These are phyloP conservation scores for Eutrema heterophyllum DNA, from an alignment of 345 rosid species.

Conservation along the genomic window DNA sequence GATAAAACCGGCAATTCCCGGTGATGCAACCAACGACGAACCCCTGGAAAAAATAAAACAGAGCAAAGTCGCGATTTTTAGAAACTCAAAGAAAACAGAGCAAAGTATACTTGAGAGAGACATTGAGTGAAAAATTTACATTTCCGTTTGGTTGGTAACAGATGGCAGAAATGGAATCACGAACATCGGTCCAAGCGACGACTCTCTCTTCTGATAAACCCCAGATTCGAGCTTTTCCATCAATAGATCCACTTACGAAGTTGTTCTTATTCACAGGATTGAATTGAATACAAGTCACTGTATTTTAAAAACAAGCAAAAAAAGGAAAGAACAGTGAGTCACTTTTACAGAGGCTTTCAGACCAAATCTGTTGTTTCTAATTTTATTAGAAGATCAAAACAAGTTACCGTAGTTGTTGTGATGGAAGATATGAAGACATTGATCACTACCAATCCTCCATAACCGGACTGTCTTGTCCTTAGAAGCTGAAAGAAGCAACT, in stretches of 20 bases:
- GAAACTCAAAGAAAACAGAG: not conserved
- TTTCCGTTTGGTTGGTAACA: conserved; percentile 71
- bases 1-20: conserved; percentile 71
- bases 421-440: conserved; percentile 50
- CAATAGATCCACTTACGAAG: conserved; percentile 86
- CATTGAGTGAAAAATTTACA: conserved; percentile 27
- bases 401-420: conserved; percentile 66
- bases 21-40: conserved; percentile 61
- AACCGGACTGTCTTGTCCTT: conserved; percentile 71
- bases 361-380: not conserved
- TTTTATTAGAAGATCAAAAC: not conserved
- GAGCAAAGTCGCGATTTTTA: not conserved
- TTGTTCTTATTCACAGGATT: conserved; percentile 60
- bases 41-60: conserved; percentile 44
- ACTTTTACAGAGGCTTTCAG: not conserved
- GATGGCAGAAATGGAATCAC: conserved; percentile 67
- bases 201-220: conserved; percentile 62
- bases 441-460: conserved; percentile 58
- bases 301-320: not conserved
- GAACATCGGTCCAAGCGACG: conserved; percentile 70
- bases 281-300: conserved; percentile 93
- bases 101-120: not conserved
- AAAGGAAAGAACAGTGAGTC: not conserved
- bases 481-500: conserved; percentile 77
- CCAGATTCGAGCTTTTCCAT: conserved; percentile 96